Percentiles rank a stretch among this genome's conserved stretches.
Evolutionary conservation across 805 yeast species (phyloP).

Genomic region (Zygoascus biomembranicola): DNA sequence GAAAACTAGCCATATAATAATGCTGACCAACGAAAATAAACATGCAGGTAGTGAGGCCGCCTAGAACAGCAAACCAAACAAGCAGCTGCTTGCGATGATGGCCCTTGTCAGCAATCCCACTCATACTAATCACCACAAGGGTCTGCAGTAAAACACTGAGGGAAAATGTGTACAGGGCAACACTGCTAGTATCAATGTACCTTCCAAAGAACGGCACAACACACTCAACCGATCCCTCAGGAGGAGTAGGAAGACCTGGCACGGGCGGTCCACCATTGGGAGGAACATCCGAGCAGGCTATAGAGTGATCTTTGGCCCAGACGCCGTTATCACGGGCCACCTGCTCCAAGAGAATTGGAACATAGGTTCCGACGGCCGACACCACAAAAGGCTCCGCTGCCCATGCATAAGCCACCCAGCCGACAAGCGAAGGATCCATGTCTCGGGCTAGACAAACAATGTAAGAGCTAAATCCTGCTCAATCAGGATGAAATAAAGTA

Average conservation of each 20-base stretch:
- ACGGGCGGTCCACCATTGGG: constrained; percentile 23
- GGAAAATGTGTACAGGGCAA: constrained; percentile 67
- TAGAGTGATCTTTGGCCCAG: constrained; percentile 44
- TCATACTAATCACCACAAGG: constrained; percentile 57
- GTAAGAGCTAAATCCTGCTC: not conserved
- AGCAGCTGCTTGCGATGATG: constrained; percentile 49
- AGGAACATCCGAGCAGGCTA: constrained; percentile 42
- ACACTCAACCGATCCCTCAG: constrained; percentile 27
- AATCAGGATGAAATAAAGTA: no score
- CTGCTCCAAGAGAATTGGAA: constrained; percentile 63
- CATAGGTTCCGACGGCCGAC: constrained; percentile 70
- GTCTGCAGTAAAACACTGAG: constrained; percentile 67
- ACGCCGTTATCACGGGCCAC: constrained; percentile 71
- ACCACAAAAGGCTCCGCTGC: constrained; percentile 79
- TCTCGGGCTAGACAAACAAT: not conserved
- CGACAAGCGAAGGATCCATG: constrained; percentile 36
- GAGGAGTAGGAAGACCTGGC: constrained; percentile 8
- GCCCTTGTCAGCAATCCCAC: constrained; percentile 65
- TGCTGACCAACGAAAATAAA: constrained; percentile 35
- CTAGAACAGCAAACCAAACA: constrained; percentile 48
- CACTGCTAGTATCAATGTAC: constrained; percentile 63
- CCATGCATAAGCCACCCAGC: constrained; percentile 64
- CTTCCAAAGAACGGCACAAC: constrained; percentile 38
- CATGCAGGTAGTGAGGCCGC: constrained; percentile 45
- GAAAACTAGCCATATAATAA: constrained; percentile 44